A percentile compares a stretch with the other conserved stretches of the same genome.
Conservation (phyloP, 352 stramenopile species). For the Phytophthora multivora region DNA sequence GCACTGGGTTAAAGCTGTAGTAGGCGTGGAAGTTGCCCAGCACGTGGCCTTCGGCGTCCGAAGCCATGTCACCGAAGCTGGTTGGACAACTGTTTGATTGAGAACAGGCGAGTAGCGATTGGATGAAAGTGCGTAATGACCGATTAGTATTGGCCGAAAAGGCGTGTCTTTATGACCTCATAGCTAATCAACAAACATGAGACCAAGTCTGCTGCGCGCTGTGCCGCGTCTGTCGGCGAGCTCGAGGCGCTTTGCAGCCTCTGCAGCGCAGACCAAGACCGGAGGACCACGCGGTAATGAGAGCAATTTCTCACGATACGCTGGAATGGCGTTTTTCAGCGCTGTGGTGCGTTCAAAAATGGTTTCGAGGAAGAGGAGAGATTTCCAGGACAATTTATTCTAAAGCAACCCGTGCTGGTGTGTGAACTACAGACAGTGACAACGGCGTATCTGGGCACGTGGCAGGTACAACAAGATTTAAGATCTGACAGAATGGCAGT, state of each 20-base stretch:
- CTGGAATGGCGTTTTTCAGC: slow-evolving; percentile 85
- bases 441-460: slow-evolving; percentile 77
- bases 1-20: slow-evolving; percentile 84
- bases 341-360: slow-evolving; percentile 61
- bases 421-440: slow-evolving; percentile 51
- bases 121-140: slow-evolving; percentile 10
- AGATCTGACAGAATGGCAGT: background rate
- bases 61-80: slow-evolving; percentile 30
- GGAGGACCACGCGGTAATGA: slow-evolving; percentile 30
- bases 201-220: slow-evolving; percentile 19
- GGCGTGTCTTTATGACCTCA: background rate
- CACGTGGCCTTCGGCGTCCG: slow-evolving; percentile 64
- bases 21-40: slow-evolving; percentile 88
- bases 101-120: slow-evolving; percentile 8
- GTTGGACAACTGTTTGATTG: slow-evolving; percentile 5
- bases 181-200: slow-evolving; percentile 14
- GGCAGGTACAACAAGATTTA: slow-evolving; percentile 54
- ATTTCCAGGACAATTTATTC: background rate
- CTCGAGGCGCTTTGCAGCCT: slow-evolving; percentile 36
- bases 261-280: slow-evolving; percentile 25
- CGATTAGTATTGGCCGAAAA: slow-evolving; percentile 12
- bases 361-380: background rate
- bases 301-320: slow-evolving; percentile 78
- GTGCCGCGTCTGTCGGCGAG: slow-evolving; percentile 20
- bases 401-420: slow-evolving; percentile 2